Evolutionary conservation across 257 asterid species (phyloP).

Genomic region (Jacaranda mimosifolia): DNA sequence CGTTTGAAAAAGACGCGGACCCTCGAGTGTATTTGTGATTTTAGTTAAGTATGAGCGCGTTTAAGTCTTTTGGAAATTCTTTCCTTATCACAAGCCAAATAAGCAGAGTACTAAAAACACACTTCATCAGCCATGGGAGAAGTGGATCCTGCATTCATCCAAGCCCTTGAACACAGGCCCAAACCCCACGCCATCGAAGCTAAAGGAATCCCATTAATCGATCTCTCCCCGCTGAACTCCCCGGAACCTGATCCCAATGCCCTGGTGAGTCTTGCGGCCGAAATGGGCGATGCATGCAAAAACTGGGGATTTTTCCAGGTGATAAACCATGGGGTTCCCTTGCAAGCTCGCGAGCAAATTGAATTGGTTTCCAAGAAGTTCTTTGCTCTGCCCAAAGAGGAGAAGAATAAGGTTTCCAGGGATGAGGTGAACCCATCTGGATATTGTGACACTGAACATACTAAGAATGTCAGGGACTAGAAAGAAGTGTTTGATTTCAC

Average conservation of each 20-base stretch:
- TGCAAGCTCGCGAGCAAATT: slow-evolving; percentile 25
- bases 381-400: slow-evolving; percentile 47
- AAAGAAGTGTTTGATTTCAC: slow-evolving; percentile 67
- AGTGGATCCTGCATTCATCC: slow-evolving; percentile 63
- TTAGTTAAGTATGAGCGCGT: too few relatives aligned
- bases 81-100: too few relatives aligned
- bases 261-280: slow-evolving; percentile 31
- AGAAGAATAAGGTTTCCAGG: slow-evolving; percentile 54
- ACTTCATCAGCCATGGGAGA: slow-evolving; percentile 59
- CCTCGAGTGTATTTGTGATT: too few relatives aligned
- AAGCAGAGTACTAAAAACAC: not conserved
- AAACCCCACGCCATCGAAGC: slow-evolving; percentile 47
- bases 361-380: slow-evolving; percentile 41
- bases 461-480: slow-evolving; percentile 76
- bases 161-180: slow-evolving; percentile 58
- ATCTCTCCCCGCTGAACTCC: slow-evolving; percentile 47
- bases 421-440: slow-evolving; percentile 59
- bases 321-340: slow-evolving; percentile 61
- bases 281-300: slow-evolving; percentile 56
- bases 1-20: too few relatives aligned
- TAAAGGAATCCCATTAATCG: slow-evolving; percentile 54
- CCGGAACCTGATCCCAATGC: slow-evolving; percentile 15
- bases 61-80: too few relatives aligned
- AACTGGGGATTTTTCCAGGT: slow-evolving; percentile 73
- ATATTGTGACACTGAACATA: slow-evolving; percentile 62